Conservation (phyloP, 2,329 filamentous ascomycete species). For the Penicillium sp. region DNA sequence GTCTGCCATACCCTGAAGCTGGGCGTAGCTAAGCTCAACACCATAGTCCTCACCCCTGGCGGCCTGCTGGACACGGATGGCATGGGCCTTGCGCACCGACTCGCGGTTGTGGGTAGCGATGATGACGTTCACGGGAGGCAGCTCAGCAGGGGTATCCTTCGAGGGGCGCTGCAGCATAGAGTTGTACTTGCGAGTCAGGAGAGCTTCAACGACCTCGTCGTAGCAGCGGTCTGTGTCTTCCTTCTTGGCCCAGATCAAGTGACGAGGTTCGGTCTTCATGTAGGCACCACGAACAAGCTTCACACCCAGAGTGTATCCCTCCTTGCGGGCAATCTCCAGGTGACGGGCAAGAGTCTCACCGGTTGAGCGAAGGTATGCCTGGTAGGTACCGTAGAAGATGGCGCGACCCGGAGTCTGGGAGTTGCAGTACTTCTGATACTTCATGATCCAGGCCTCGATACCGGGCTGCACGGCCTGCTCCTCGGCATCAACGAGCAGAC, state of each 20-base stretch:
- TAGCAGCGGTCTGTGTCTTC: conserved; percentile 55
- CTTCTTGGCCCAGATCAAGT: conserved; percentile 51
- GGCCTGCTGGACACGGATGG: conserved; percentile 49
- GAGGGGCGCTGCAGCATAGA: conserved; percentile 51
- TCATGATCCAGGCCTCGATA: conserved; percentile 57
- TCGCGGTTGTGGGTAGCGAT: conserved; percentile 62
- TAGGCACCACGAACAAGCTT: conserved; percentile 59
- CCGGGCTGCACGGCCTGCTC: conserved; percentile 55
- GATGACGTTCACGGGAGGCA: conserved; percentile 53
- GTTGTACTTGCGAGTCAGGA: conserved; percentile 62
- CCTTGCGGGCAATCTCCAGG: conserved; percentile 47
- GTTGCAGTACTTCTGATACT: conserved; percentile 57
- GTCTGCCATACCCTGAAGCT: conserved; percentile 94
- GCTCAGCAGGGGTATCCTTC: conserved; percentile 39
- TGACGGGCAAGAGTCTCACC: conserved; percentile 50
- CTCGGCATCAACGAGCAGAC: conserved; percentile 57
- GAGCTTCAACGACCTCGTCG: conserved; percentile 57
- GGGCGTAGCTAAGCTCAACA: conserved; percentile 65
- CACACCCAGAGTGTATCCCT: conserved; percentile 54
- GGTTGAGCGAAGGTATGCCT: conserved; percentile 56
- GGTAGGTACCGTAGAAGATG: conserved; percentile 59
- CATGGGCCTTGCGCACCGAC: conserved; percentile 56
- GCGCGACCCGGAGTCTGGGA: conserved; percentile 44
- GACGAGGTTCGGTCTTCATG: conserved; percentile 51
- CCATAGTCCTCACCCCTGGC: conserved; percentile 44